Evolutionary conservation across 371 early-diverging fungal genomes (phyloP), one percentile per base, ranked within the genome.

Genomic region (Mucor piriformis): DNA sequence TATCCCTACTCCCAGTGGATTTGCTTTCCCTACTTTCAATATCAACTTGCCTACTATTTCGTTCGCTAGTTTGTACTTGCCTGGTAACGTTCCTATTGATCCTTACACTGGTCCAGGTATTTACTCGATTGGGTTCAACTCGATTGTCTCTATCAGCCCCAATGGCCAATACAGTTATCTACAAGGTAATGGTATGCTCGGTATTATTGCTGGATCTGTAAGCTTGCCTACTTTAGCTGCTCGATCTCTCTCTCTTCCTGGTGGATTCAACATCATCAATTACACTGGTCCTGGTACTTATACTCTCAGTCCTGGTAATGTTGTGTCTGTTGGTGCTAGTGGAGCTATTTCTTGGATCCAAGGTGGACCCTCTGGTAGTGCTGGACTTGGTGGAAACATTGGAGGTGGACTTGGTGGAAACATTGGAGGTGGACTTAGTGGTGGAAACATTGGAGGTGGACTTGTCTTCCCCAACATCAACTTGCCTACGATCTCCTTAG

Each of bases 251-350:
- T 50, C 29, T 33, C 34, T 59, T 32, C 34, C 32, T 27, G 37
- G 23, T 15, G 51, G 33, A 0, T 12, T 46, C 8, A 16, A 42
- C 7, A 25, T 60, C 27, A 52, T 37, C 12, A 23, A 35, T 12
- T 59, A 24, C 24, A 52, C 23, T 34, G 60, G 47, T 8, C 52
- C 60, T 18, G 60, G 60, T 3, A 2, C 46, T 7, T 52, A 59
- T 20, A 52, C 47, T 0, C 20, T 46, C n/a, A 11, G 33, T 4
- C 44, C 52, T 24, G 59, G 59, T 35, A 44, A 59, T 25, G n/a
- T 46, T 23, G 23, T 59, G 2, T 42, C 44, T 1, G 35, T 52
- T 34, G 37, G 15, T n/a, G 33, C 23, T 2, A 29, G 44, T 18
- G 59, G 59, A 13, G 21, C 15, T 13, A 7, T 42, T 42, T 20